phyloP scores from a whole-genome alignment of 768 basidiomycete genomes.

The Lentinula boryana region DNA sequence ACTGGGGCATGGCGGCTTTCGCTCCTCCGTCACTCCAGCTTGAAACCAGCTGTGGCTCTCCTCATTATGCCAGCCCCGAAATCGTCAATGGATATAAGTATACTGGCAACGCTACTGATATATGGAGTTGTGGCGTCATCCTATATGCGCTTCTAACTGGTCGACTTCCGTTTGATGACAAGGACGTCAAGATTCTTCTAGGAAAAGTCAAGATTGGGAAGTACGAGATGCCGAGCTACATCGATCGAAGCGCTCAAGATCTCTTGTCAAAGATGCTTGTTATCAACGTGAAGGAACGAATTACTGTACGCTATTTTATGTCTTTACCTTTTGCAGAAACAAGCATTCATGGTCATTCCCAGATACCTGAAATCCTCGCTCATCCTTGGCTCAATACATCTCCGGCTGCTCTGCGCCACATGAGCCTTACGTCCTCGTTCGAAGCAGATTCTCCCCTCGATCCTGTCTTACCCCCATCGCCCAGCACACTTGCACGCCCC shows the following conservation, averaged over 20 bases:
- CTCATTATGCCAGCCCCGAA: slow-evolving; percentile 96
- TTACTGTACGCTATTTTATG: slow-evolving; percentile 53
- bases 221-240: slow-evolving; percentile 76
- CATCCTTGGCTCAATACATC: slow-evolving; percentile 76
- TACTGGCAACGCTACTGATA: slow-evolving; percentile 84
- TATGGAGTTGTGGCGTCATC: slow-evolving; percentile 96
- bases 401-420: slow-evolving; percentile 20
- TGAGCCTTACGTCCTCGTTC: slow-evolving; percentile 8
- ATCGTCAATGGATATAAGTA: slow-evolving; percentile 91
- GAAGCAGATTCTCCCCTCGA: slow-evolving; percentile 1
- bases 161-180: slow-evolving; percentile 90
- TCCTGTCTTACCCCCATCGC: slow-evolving; percentile 52
- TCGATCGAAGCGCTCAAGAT: slow-evolving; percentile 82
- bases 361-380: slow-evolving; percentile 82
- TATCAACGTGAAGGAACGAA: slow-evolving; percentile 73
- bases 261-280: slow-evolving; percentile 84
- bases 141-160: slow-evolving; percentile 88
- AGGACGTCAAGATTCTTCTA: slow-evolving; percentile 70
- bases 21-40: slow-evolving; percentile 79
- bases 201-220: slow-evolving; percentile 83
- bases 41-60: slow-evolving; percentile 93
- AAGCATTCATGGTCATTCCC: slow-evolving; percentile 2
- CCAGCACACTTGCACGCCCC: slow-evolving; percentile 64
- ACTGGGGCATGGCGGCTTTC: slow-evolving; percentile 98
- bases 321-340: neutral